A percentile compares a stretch with the other conserved stretches of the same genome.
Conservation (phyloP, 2,329 filamentous ascomycete species). For the Trematosphaeria pertusa region DNA sequence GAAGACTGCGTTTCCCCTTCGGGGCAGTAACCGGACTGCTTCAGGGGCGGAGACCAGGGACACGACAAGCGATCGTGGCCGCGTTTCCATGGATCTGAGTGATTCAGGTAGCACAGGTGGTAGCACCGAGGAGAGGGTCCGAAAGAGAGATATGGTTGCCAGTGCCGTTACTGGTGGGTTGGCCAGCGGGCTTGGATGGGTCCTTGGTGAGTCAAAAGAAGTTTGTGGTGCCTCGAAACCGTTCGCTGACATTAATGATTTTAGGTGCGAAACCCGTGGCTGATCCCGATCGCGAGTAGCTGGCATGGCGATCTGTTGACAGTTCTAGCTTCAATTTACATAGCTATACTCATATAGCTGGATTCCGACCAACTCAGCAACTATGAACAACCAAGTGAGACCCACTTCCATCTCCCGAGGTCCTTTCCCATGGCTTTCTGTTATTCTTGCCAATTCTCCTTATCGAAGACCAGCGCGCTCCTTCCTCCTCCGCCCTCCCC, state of each 20-base stretch:
- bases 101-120: slow-evolving; percentile 45
- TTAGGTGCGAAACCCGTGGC: slow-evolving; percentile 39
- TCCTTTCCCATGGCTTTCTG: too few species aligned
- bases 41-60: slow-evolving; percentile 11
- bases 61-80: slow-evolving; percentile 16
- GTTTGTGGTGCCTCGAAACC: background rate
- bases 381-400: too few species aligned
- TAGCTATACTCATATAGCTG: too few species aligned
- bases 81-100: slow-evolving; percentile 42
- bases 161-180: slow-evolving; percentile 69
- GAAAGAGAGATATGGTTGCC: slow-evolving; percentile 76
- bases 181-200: slow-evolving; percentile 69
- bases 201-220: slow-evolving; percentile 58
- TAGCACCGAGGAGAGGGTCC: slow-evolving; percentile 52
- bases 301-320: too few species aligned
- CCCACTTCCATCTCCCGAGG: too few species aligned
- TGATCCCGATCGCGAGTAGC: slow-evolving; percentile 18
- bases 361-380: too few species aligned
- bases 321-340: too few species aligned
- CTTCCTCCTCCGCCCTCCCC: too few species aligned
- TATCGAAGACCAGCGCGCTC: too few species aligned
- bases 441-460: too few species aligned
- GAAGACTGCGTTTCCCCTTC: slow-evolving; percentile 56
- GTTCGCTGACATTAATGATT: background rate
- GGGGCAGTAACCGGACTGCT: slow-evolving; percentile 24